Evolutionary conservation across 257 asterid genomes (phyloP).

Genomic region (Penstemon davidsonii): DNA sequence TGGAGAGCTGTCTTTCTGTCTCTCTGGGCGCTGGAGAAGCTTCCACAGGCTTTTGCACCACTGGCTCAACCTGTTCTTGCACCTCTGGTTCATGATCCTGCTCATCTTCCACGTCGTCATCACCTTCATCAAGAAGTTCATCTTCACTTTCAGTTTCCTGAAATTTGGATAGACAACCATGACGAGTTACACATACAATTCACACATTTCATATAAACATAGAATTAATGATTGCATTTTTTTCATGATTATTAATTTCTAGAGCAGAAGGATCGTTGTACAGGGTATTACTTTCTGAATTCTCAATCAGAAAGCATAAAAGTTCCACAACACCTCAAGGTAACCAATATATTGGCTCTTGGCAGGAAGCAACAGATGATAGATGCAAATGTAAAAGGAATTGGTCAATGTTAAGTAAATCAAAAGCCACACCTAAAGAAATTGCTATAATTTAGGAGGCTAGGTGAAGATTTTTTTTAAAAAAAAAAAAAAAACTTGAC

Average conservation of each 20-base stretch:
- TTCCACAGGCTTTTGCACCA: constrained; percentile 56
- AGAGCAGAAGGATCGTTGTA: not conserved
- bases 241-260: not conserved
- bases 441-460: not conserved
- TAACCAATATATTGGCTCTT: not conserved
- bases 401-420: not conserved
- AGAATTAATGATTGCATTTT: not conserved
- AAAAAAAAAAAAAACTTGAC: not conserved
- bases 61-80: constrained; percentile 53
- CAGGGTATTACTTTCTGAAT: not conserved
- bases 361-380: not conserved
- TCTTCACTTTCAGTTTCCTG: constrained; percentile 74
- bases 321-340: not conserved
- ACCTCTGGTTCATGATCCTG: constrained; percentile 66
- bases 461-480: too few species aligned
- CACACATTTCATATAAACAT: constrained; percentile 1
- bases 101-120: constrained; percentile 69
- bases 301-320: constrained; percentile 9
- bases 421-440: constrained; percentile 4
- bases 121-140: constrained; percentile 65
- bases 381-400: not conserved
- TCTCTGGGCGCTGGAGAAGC: constrained; percentile 63
- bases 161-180: constrained; percentile 22
- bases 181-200: constrained; percentile 11
- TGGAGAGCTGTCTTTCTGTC: constrained; percentile 87